These are phyloP conservation scores for Acer yangbiense DNA, from an alignment of 345 rosid genomes.

Conservation along the genomic window DNA sequence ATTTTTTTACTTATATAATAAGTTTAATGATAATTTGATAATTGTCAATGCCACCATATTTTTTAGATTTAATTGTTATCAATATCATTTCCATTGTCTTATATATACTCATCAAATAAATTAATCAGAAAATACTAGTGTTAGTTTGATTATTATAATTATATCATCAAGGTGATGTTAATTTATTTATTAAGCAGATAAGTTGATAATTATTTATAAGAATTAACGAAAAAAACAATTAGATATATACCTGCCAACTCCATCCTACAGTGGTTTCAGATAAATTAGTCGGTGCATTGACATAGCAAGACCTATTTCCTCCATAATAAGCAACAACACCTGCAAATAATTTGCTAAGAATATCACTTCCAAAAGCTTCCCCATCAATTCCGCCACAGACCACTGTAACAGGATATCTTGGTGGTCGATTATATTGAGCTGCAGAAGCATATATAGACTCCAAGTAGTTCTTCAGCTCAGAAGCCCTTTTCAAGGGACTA, in stretches of 20 bases:
- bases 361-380: constrained; percentile 16
- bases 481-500: constrained; percentile 33
- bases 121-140: neutral
- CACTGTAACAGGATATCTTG: constrained; percentile 19
- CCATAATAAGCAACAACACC: constrained; percentile 21
- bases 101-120: neutral
- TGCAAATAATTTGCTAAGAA: constrained; percentile 25
- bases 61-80: too few relatives aligned
- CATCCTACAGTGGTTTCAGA: constrained; percentile 22
- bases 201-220: too few relatives aligned
- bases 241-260: constrained; percentile 50
- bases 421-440: constrained; percentile 36
- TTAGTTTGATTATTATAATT: too few relatives aligned
- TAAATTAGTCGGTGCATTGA: neutral
- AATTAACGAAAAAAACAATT: too few relatives aligned
- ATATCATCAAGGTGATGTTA: too few relatives aligned
- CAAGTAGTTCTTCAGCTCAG: constrained; percentile 30
- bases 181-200: too few relatives aligned
- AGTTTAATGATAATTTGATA: too few relatives aligned
- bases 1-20: too few relatives aligned
- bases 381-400: constrained; percentile 33
- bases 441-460: fast-evolving
- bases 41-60: too few relatives aligned
- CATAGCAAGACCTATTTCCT: constrained; percentile 18
- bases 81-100: too few relatives aligned